Percentiles rank a stretch among this genome's conserved stretches.
Evolutionary conservation across 139 green algal species (phyloP).

Genomic region (Picochlorum sp.): DNA sequence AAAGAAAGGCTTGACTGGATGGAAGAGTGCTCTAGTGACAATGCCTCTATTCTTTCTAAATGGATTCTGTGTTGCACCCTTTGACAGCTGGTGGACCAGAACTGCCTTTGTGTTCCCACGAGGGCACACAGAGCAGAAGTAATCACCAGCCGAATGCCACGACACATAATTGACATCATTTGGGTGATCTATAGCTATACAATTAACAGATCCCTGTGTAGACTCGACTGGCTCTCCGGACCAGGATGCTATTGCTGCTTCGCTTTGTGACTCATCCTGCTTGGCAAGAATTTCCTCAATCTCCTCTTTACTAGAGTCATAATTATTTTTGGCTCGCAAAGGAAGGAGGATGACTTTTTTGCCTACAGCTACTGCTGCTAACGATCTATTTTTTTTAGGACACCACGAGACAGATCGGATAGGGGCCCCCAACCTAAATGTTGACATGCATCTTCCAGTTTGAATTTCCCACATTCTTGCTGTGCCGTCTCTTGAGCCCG

Average conservation of each 20-base stretch:
- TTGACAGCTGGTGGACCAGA: slow-evolving; percentile 89
- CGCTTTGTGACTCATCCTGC: neutral
- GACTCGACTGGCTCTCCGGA: neutral
- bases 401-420: slow-evolving; percentile 63
- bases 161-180: slow-evolving; percentile 45
- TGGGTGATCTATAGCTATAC: slow-evolving; percentile 17
- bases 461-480: slow-evolving; percentile 81
- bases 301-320: slow-evolving; percentile 8
- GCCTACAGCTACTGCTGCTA: slow-evolving; percentile 41
- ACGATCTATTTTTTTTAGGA: slow-evolving; percentile 26
- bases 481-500: slow-evolving; percentile 50
- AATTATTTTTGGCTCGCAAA: neutral
- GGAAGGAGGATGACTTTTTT: slow-evolving; percentile 49
- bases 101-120: slow-evolving; percentile 75
- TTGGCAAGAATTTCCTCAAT: slow-evolving; percentile 1
- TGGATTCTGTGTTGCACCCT: slow-evolving; percentile 70
- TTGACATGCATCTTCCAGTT: slow-evolving; percentile 29
- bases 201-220: neutral
- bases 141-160: slow-evolving; percentile 88
- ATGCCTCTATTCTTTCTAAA: slow-evolving; percentile 86
- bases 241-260: slow-evolving; percentile 2
- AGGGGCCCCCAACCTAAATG: slow-evolving; percentile 35
- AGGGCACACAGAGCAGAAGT: slow-evolving; percentile 74
- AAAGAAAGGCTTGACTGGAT: slow-evolving; percentile 88
- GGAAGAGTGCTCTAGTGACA: slow-evolving; percentile 73